Evolutionary conservation across 2,329 filamentous ascomycete genomes (phyloP).

Genomic region (Fusarium veterinarium): DNA sequence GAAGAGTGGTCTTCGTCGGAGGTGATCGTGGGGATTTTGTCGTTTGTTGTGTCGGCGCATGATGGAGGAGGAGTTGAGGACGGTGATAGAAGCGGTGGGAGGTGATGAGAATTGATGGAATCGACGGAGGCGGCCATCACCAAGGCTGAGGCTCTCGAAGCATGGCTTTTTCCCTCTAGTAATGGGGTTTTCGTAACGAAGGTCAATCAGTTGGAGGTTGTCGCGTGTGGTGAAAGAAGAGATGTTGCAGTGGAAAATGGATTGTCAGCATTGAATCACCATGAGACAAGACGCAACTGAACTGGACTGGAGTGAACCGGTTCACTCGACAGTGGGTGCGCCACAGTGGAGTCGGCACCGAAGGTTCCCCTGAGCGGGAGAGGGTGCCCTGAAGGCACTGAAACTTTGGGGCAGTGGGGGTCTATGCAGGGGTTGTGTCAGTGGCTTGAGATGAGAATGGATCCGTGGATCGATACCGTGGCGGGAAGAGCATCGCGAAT

Average conservation of each 20-base stretch:
- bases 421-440: conserved; percentile 17
- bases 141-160: conserved; percentile 37
- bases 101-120: conserved; percentile 32
- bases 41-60: conserved; percentile 16
- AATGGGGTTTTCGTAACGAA: background rate
- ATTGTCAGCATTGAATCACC: conserved; percentile 11
- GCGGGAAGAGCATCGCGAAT: conserved; percentile 23
- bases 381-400: conserved; percentile 23
- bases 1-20: conserved; percentile 49
- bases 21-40: conserved; percentile 38
- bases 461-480: conserved; percentile 22
- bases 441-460: conserved; percentile 24
- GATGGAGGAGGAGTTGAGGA: conserved; percentile 22
- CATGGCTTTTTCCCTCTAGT: conserved; percentile 18
- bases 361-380: conserved; percentile 30
- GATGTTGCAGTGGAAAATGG: background rate
- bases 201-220: background rate
- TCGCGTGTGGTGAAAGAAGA: conserved; percentile 7
- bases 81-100: conserved; percentile 35
- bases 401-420: conserved; percentile 34
- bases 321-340: conserved; percentile 17
- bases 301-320: background rate
- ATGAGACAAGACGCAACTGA: conserved; percentile 3
- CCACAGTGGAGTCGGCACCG: conserved; percentile 28
- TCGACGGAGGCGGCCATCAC: conserved; percentile 44